These are phyloP conservation scores for Uncinocarpus reesii DNA, from an alignment of 2,329 filamentous ascomycete species.

Conservation along the genomic window DNA sequence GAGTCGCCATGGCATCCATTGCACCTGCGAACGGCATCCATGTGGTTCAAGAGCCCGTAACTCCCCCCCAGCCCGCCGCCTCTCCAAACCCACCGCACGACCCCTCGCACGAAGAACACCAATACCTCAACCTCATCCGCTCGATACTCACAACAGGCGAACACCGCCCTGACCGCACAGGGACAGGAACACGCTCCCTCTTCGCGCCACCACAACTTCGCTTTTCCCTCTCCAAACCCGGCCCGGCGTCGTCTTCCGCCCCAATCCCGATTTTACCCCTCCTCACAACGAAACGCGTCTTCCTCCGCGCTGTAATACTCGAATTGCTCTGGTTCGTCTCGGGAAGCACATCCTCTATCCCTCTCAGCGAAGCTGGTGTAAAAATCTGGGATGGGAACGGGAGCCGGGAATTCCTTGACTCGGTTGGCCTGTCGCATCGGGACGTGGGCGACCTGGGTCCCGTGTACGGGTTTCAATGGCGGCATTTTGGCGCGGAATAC, in stretches of 20 bases:
- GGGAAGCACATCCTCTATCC: slow-evolving; percentile 67
- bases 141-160: slow-evolving; percentile 76
- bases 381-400: slow-evolving; percentile 99
- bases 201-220: slow-evolving; percentile 81
- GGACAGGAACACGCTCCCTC: slow-evolving; percentile 81
- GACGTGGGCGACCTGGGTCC: slow-evolving; percentile 84
- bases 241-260: slow-evolving; percentile 31
- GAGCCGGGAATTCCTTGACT: slow-evolving; percentile 79
- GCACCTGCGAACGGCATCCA: background rate
- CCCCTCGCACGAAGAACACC: slow-evolving; percentile 67
- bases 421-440: slow-evolving; percentile 67
- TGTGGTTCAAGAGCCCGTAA: background rate
- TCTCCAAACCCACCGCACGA: slow-evolving; percentile 20
- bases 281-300: slow-evolving; percentile 94
- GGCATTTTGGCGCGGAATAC: slow-evolving; percentile 92
- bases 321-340: slow-evolving; percentile 95
- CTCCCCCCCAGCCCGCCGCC: slow-evolving; percentile 7
- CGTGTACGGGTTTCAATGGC: slow-evolving; percentile 98
- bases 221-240: slow-evolving; percentile 62
- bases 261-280: slow-evolving; percentile 66
- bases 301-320: slow-evolving; percentile 75
- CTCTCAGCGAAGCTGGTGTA: slow-evolving; percentile 68
- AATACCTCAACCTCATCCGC: slow-evolving; percentile 83
- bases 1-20: background rate
- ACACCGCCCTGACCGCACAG: slow-evolving; percentile 81